A percentile compares a stretch with the other conserved stretches of the same genome.
These are phyloP conservation scores for Phoma herbarum DNA, from an alignment of 2,329 filamentous ascomycete species.

Conservation along the genomic window DNA sequence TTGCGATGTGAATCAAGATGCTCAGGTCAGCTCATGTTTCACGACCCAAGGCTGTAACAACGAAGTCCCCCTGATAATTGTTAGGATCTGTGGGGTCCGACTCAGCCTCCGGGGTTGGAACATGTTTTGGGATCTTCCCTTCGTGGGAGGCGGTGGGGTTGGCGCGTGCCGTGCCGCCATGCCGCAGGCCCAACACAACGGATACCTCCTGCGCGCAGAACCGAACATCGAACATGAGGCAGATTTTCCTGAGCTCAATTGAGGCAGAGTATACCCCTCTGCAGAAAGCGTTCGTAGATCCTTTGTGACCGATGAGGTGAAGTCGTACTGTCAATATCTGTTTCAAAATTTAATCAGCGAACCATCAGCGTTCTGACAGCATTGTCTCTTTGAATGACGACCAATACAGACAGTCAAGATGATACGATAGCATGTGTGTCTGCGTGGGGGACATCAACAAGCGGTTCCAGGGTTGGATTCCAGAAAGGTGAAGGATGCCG, in stretches of 20 bases:
- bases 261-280: neutral
- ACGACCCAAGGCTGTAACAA: neutral
- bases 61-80: neutral
- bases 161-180: neutral
- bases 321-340: neutral
- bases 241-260: neutral
- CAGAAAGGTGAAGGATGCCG: conserved; percentile 4
- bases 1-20: neutral
- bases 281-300: neutral
- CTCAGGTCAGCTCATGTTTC: conserved; percentile 6
- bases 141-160: neutral
- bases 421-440: neutral
- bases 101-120: neutral
- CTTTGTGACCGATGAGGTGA: neutral
- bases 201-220: neutral
- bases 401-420: neutral
- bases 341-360: neutral
- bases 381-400: neutral
- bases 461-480: neutral
- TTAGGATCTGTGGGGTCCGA: neutral
- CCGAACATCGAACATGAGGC: neutral
- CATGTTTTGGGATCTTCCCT: neutral
- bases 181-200: neutral
- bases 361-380: neutral
- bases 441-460: neutral